These are phyloP conservation scores for Bodo saltans DNA, from an alignment of 78 protist species.

Conservation along the genomic window DNA sequence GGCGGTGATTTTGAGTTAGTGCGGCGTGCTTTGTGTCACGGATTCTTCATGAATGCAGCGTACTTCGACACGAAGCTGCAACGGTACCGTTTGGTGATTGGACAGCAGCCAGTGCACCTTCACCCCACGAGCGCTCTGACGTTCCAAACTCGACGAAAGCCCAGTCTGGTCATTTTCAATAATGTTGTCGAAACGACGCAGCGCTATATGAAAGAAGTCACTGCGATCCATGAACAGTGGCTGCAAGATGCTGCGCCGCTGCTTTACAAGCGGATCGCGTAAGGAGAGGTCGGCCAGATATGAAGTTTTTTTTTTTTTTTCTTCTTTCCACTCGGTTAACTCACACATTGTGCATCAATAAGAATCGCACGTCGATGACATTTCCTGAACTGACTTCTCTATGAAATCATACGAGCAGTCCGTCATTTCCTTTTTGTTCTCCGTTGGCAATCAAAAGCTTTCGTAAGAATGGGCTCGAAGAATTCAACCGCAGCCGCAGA, in stretches of 20 bases:
- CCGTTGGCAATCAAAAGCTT: no score
- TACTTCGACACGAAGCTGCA: not conserved
- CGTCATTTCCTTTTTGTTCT: no score
- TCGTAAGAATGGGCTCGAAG: no score
- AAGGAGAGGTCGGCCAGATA: no score
- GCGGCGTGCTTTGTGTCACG: conserved; percentile 5
- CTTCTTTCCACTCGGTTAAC: no score
- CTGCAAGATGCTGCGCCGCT: not conserved
- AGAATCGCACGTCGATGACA: no score
- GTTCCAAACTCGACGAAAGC: not conserved
- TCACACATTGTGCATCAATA: no score
- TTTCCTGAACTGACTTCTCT: no score
- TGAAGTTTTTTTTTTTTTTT: no score
- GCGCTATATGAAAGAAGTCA: not conserved
- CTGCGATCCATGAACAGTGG: not conserved
- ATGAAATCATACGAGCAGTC: no score
- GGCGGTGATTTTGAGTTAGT: not conserved
- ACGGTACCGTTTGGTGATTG: not conserved
- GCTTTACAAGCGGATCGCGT: no score
- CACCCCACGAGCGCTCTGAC: conserved; percentile 1
- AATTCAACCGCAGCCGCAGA: no score
- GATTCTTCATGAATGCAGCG: conserved; percentile 22
- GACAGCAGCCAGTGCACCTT: not conserved
- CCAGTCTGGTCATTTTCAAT: conserved; percentile 5
- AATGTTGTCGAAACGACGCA: not conserved